phyloP scores from a whole-genome alignment of 2,329 filamentous ascomycete species.

The Ampelomyces quisqualis region DNA sequence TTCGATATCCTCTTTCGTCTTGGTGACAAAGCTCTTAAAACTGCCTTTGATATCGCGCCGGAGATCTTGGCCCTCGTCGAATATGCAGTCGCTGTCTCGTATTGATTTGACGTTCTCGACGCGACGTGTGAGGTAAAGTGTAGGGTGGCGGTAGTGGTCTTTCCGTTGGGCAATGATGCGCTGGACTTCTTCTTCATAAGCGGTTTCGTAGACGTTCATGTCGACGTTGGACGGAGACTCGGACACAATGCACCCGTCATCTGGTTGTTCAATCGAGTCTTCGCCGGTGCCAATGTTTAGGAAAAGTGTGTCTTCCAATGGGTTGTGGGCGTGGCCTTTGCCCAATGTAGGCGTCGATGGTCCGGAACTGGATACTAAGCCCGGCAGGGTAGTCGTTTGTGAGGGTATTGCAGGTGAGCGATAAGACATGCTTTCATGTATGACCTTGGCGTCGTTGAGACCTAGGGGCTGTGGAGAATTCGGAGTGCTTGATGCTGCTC shows the following conservation, averaged over 20 bases:
- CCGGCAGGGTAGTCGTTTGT: slow-evolving; percentile 24
- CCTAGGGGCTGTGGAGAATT: slow-evolving; percentile 15
- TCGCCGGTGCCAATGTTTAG: slow-evolving; percentile 73
- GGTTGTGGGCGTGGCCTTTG: slow-evolving; percentile 64
- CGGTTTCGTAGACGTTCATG: slow-evolving; percentile 83
- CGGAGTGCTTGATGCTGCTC: slow-evolving; percentile 19
- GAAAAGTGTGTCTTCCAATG: slow-evolving; percentile 65
- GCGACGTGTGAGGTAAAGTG: slow-evolving; percentile 58
- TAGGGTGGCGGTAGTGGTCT: slow-evolving; percentile 48
- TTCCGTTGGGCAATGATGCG: slow-evolving; percentile 60
- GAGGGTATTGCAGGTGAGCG: slow-evolving; percentile 32
- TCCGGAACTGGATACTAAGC: slow-evolving; percentile 15
- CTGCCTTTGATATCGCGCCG: slow-evolving; percentile 33
- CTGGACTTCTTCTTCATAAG: slow-evolving; percentile 79
- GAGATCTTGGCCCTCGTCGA: slow-evolving; percentile 32
- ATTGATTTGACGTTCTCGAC: slow-evolving; percentile 49
- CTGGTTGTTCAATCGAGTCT: slow-evolving; percentile 43
- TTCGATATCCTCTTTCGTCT: slow-evolving; percentile 38
- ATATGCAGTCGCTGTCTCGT: slow-evolving; percentile 36
- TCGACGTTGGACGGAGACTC: slow-evolving; percentile 84
- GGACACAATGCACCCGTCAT: slow-evolving; percentile 60
- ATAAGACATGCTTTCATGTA: slow-evolving; percentile 35
- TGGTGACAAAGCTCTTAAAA: slow-evolving; percentile 41
- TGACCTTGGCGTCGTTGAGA: slow-evolving; percentile 28
- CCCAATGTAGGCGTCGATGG: slow-evolving; percentile 35